Percentiles rank a stretch among this genome's conserved stretches.
Evolutionary conservation across 768 basidiomycete genomes (phyloP).

Genomic region (Tricholoma saponaceum): DNA sequence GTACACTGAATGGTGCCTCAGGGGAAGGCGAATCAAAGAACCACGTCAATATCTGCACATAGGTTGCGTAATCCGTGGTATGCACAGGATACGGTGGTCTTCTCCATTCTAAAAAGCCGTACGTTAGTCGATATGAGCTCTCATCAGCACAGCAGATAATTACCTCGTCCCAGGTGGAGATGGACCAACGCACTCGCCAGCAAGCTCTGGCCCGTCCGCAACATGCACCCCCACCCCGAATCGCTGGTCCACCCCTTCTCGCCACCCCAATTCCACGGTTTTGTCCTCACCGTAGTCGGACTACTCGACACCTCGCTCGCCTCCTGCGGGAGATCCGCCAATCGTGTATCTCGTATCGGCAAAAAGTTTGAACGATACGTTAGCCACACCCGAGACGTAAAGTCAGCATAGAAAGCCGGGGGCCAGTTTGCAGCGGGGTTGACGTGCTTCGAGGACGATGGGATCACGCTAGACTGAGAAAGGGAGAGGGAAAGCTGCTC

Average conservation of each 20-base stretch:
- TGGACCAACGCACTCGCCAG: conserved; percentile 77
- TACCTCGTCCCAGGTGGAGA: conserved; percentile 55
- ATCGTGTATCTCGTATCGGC: conserved; percentile 65
- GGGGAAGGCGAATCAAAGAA: conserved; percentile 89
- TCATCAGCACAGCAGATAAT: not conserved
- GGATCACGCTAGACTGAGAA: conserved; percentile 17
- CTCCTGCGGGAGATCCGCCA: conserved; percentile 29
- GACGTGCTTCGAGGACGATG: conserved; percentile 7
- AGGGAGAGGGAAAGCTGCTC: conserved; percentile 16
- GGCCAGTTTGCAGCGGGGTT: conserved; percentile 65
- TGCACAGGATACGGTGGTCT: conserved; percentile 58
- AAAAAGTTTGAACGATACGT: conserved; percentile 89
- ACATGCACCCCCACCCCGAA: conserved; percentile 91
- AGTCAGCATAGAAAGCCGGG: conserved; percentile 82
- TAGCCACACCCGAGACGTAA: conserved; percentile 83
- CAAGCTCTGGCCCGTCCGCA: conserved; percentile 81
- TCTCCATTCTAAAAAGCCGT: conserved; percentile 67
- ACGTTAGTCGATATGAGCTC: not conserved
- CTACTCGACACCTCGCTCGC: conserved; percentile 21
- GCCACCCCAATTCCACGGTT: conserved; percentile 64
- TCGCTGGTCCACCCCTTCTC: conserved; percentile 85
- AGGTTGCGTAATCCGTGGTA: conserved; percentile 72
- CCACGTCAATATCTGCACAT: conserved; percentile 91
- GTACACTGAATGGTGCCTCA: conserved; percentile 88
- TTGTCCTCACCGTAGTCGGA: conserved; percentile 37